Conservation (phyloP, 495 filamentous ascomycete genomes). For the Hypoxylon rickii region DNA sequence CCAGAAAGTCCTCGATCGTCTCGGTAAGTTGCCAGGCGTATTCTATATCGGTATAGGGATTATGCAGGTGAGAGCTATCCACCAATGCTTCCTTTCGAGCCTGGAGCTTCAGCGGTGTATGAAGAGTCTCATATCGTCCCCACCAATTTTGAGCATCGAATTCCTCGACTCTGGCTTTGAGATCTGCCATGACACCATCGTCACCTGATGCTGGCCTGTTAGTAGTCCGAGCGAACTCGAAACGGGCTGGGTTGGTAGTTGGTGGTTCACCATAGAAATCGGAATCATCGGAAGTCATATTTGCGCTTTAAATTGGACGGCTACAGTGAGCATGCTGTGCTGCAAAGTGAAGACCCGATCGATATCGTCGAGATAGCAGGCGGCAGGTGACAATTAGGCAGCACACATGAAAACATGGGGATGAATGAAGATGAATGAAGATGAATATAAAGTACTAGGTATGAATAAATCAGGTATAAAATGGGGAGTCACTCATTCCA, state of each 20-base stretch:
- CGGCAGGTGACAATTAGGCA: not conserved
- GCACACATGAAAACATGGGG: not conserved
- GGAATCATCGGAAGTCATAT: conserved; percentile 65
- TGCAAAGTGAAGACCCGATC: not conserved
- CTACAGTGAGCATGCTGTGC: not conserved
- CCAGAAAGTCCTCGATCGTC: conserved; percentile 63
- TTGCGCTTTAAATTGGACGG: conserved; percentile 1
- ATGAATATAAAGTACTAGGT: too few relatives aligned
- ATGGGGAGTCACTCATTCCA: too few relatives aligned
- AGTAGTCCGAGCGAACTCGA: conserved; percentile 15
- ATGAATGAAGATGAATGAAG: too few relatives aligned
- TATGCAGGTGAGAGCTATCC: conserved; percentile 42
- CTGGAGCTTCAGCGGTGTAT: conserved; percentile 28
- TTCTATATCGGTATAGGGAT: conserved; percentile 48
- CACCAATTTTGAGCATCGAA: conserved; percentile 58
- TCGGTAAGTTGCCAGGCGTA: conserved; percentile 61
- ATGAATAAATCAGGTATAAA: too few relatives aligned
- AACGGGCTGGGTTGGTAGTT: conserved; percentile 6
- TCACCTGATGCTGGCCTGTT: conserved; percentile 49
- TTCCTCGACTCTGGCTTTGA: conserved; percentile 38
- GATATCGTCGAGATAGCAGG: not conserved
- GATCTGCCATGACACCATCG: conserved; percentile 47
- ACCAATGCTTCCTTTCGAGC: conserved; percentile 19
- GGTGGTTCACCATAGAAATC: conserved; percentile 75
- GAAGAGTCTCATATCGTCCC: conserved; percentile 38